phyloP scores from a whole-genome alignment of 768 basidiomycete genomes.

The Agaricus subrufescens region DNA sequence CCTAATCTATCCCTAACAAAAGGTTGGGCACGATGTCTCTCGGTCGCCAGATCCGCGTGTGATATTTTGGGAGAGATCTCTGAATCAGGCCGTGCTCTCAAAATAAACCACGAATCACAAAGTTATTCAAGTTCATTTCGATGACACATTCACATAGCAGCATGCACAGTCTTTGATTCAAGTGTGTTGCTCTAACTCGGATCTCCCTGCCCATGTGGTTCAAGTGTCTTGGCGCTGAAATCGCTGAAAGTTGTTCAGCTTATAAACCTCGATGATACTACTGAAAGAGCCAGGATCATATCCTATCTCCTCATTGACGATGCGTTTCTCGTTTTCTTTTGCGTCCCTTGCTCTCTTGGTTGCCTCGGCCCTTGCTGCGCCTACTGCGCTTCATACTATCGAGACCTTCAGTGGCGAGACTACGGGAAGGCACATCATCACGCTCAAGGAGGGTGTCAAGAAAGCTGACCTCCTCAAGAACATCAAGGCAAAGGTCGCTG shows the following conservation, averaged over 20 bases:
- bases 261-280: background rate
- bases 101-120: too few relatives aligned
- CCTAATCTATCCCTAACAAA: too few relatives aligned
- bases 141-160: constrained; percentile 4
- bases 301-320: background rate
- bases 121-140: background rate
- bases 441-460: constrained; percentile 23
- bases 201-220: constrained; percentile 2
- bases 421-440: constrained; percentile 25
- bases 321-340: constrained; percentile 4
- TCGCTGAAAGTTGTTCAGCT: background rate
- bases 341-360: constrained; percentile 8
- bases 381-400: constrained; percentile 16
- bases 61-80: too few relatives aligned
- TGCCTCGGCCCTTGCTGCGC: constrained; percentile 14
- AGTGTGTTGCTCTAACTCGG: background rate
- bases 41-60: background rate
- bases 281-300: background rate
- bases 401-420: constrained; percentile 20
- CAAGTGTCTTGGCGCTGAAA: background rate
- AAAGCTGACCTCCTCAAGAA: constrained; percentile 14
- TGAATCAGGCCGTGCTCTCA: too few relatives aligned
- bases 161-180: background rate
- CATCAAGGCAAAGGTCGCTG: constrained; percentile 5
- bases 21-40: background rate